phyloP scores from a whole-genome alignment of 306 rosid genomes.

The Abrus precatorius region DNA sequence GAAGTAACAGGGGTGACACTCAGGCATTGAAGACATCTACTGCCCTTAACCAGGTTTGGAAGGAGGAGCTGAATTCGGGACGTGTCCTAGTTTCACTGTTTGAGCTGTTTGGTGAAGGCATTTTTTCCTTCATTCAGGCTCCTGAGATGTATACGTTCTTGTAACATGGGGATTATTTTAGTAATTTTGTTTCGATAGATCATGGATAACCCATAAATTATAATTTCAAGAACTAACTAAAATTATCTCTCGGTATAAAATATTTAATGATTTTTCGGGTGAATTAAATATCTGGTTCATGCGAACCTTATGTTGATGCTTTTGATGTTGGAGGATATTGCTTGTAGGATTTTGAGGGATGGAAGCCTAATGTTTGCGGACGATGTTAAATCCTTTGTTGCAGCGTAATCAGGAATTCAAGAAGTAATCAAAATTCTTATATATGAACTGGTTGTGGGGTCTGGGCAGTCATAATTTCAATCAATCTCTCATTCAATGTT shows the following conservation, averaged over 20 bases:
- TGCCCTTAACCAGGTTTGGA: conserved; percentile 76
- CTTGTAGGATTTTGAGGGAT: background rate
- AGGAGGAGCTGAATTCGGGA: conserved; percentile 78
- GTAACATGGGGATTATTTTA: conserved; percentile 40
- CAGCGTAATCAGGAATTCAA: background rate
- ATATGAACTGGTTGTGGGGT: background rate
- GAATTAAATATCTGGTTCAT: conserved; percentile 6
- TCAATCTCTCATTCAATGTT: background rate
- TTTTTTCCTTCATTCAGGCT: conserved; percentile 68
- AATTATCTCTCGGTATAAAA: conserved; percentile 31
- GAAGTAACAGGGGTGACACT: conserved; percentile 41
- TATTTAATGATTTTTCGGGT: background rate
- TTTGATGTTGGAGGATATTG: conserved; percentile 17
- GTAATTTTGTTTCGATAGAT: conserved; percentile 13
- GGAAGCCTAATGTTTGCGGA: background rate
- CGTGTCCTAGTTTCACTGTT: conserved; percentile 56
- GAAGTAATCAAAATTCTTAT: background rate
- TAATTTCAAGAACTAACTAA: conserved; percentile 17
- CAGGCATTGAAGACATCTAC: conserved; percentile 57
- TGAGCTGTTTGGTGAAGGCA: conserved; percentile 76
- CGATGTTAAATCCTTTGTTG: conserved; percentile 9
- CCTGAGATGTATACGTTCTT: conserved; percentile 75
- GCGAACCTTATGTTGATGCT: background rate
- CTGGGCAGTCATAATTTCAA: background rate
- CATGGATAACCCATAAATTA: conserved; percentile 17